phyloP scores from a whole-genome alignment of 371 early-diverging fungal genomes.

The Syncephalastrum sp. region DNA sequence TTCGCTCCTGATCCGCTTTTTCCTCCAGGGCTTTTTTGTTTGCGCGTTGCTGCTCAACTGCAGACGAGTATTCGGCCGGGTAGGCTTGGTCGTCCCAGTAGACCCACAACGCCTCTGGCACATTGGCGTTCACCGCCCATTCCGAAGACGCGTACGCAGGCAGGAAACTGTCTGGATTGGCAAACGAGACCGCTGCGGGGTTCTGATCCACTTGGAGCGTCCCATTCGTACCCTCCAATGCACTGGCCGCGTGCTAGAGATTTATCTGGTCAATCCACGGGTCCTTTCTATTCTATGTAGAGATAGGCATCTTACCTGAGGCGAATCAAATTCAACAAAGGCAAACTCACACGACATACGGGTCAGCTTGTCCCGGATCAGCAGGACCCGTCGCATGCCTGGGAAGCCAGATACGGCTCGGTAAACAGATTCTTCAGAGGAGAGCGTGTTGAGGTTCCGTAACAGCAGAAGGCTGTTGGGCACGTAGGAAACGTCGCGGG shows the following conservation, averaged over 20 bases:
- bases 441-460: conserved; percentile 52
- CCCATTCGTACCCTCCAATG: conserved; percentile 23
- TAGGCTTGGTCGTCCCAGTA: conserved; percentile 60
- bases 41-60: conserved; percentile 23
- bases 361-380: conserved; percentile 57
- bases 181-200: conserved; percentile 36
- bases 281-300: not conserved
- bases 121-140: conserved; percentile 40
- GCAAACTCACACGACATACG: conserved; percentile 58
- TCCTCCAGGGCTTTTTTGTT: conserved; percentile 21
- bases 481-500: conserved; percentile 38
- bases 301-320: conserved; percentile 19
- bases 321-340: conserved; percentile 50
- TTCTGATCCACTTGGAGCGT: conserved; percentile 42
- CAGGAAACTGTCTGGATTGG: conserved; percentile 49
- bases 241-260: conserved; percentile 28
- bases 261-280: not conserved
- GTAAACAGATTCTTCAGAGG: conserved; percentile 53
- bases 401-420: conserved; percentile 22
- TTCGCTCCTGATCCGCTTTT: conserved; percentile 26
- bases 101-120: conserved; percentile 35
- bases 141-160: conserved; percentile 50
- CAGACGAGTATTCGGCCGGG: conserved; percentile 32
- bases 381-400: conserved; percentile 32
- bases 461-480: conserved; percentile 44